phyloP scores from a whole-genome alignment of 2,329 filamentous ascomycete genomes.

The Colletotrichum sp. region DNA sequence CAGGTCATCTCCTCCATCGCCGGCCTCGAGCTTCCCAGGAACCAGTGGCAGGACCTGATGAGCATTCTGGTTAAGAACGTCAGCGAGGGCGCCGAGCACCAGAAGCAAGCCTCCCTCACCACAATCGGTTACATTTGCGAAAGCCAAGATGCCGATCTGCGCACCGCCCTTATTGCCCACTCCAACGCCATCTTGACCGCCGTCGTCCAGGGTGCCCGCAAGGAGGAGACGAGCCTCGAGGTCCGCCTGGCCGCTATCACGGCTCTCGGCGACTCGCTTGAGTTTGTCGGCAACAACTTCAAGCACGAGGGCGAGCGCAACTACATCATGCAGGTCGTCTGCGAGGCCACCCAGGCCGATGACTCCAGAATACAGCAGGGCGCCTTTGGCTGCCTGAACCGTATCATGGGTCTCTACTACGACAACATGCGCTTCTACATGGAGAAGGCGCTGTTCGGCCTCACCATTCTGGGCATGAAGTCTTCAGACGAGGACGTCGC shows the following conservation, averaged over 20 bases:
- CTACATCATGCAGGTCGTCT: conserved; percentile 99
- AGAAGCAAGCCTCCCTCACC: conserved; percentile 93
- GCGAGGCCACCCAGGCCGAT: conserved; percentile 94
- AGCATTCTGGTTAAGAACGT: conserved; percentile 89
- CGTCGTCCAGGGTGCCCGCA: conserved; percentile 95
- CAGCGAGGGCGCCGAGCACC: conserved; percentile 80
- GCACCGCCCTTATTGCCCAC: conserved; percentile 80
- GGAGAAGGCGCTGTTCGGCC: conserved; percentile 98
- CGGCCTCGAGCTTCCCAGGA: conserved; percentile 88
- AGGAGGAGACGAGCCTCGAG: conserved; percentile 91
- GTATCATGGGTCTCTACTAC: conserved; percentile 98
- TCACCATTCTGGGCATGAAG: conserved; percentile 99
- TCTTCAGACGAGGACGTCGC: conserved; percentile 96
- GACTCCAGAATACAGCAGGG: conserved; percentile 94
- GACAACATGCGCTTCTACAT: conserved; percentile 99
- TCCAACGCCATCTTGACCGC: conserved; percentile 98
- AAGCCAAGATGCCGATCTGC: conserved; percentile 86
- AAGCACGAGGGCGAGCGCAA: conserved; percentile 99
- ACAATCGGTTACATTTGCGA: conserved; percentile 99
- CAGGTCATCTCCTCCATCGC: conserved; percentile 97
- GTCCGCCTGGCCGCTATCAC: conserved; percentile 93
- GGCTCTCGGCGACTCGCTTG: conserved; percentile 92
- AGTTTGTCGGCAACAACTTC: conserved; percentile 98
- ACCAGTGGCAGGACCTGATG: conserved; percentile 95
- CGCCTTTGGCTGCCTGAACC: conserved; percentile 95